Evolutionary conservation across 495 filamentous ascomycete genomes (phyloP).

Genomic region (Talaromyces wortmannii): DNA sequence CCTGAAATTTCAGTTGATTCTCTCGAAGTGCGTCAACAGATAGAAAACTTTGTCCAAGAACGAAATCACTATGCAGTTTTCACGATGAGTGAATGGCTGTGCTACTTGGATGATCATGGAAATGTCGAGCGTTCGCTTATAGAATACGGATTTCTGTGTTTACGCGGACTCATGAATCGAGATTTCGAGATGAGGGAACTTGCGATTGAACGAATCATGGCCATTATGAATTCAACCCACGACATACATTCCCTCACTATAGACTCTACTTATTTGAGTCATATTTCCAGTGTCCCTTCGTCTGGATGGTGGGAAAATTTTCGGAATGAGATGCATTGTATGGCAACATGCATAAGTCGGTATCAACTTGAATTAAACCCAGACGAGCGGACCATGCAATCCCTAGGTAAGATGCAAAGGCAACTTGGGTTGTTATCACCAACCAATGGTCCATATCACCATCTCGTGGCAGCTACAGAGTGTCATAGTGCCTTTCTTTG

Average conservation of each 20-base stretch:
- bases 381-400: not conserved
- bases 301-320: not conserved
- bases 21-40: not conserved
- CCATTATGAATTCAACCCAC: not conserved
- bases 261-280: not conserved
- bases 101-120: not conserved
- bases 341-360: not conserved
- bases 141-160: not conserved
- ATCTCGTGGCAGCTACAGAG: not conserved
- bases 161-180: not conserved
- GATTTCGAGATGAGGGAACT: not conserved
- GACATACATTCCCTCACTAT: not conserved
- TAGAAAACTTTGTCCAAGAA: not conserved
- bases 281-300: not conserved
- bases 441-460: not conserved
- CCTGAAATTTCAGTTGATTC: not conserved
- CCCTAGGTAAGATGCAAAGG: not conserved
- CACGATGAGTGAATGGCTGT: slow-evolving; percentile 3
- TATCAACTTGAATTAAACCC: not conserved
- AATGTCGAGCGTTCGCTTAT: not conserved
- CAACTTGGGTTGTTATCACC: not conserved
- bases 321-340: not conserved
- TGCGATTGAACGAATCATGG: not conserved
- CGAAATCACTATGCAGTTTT: not conserved
- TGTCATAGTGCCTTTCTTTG: not conserved